phyloP scores from a whole-genome alignment of 2,329 filamentous ascomycete species.

The Aspergillus hortae region DNA sequence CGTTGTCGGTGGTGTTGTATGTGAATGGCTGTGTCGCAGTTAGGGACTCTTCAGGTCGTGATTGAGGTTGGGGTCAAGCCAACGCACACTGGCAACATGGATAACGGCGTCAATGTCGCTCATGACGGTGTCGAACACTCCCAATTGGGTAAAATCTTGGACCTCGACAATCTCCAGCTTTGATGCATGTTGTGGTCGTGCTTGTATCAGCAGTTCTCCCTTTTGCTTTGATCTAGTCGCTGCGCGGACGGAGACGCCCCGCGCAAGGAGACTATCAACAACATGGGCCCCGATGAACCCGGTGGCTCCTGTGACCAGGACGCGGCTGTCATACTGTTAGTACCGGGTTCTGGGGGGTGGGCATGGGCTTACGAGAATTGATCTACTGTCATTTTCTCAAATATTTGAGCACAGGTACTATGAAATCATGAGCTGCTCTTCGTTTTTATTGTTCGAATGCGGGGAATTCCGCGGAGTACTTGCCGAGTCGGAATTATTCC shows the following conservation, averaged over 20 bases:
- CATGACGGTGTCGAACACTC: constrained; percentile 37
- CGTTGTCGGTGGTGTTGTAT: constrained; percentile 31
- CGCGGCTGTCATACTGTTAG: constrained; percentile 1
- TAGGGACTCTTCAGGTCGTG: neutral
- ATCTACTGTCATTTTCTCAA: neutral
- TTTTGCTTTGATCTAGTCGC: constrained; percentile 21
- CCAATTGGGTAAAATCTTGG: constrained; percentile 39
- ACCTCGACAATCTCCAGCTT: constrained; percentile 44
- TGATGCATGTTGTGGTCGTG: constrained; percentile 32
- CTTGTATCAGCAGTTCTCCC: constrained; percentile 34
- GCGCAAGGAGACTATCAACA: constrained; percentile 22
- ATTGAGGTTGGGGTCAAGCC: neutral
- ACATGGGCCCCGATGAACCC: constrained; percentile 29
- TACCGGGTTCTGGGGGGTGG: neutral
- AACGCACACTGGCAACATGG: constrained; percentile 44
- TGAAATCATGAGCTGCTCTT: too few species aligned
- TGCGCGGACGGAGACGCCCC: constrained; percentile 21
- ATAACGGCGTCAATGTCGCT: constrained; percentile 44
- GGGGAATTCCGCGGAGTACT: too few species aligned
- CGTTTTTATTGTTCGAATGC: too few species aligned
- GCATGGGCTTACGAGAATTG: neutral
- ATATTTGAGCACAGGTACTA: too few species aligned
- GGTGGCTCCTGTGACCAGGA: constrained; percentile 26
- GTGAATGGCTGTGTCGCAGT: neutral
- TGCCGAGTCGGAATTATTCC: too few species aligned